Evolutionary conservation across 768 basidiomycete genomes (phyloP).

Genomic region (Sarcodon aspratus): DNA sequence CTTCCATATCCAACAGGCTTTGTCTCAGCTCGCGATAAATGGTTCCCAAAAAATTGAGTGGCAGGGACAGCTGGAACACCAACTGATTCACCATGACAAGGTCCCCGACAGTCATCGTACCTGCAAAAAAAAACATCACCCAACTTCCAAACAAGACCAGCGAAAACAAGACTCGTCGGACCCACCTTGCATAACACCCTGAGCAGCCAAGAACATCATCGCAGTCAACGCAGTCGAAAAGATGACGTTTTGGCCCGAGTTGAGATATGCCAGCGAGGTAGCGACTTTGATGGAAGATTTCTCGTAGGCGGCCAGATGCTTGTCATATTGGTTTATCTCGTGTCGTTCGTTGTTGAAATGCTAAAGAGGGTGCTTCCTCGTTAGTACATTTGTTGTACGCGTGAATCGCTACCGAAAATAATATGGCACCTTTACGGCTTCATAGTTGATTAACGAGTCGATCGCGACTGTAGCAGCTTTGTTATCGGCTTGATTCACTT

Average conservation of each 20-base stretch:
- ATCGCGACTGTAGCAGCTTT: slow-evolving; percentile 89
- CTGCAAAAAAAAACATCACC: slow-evolving; percentile 23
- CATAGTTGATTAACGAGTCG: slow-evolving; percentile 95
- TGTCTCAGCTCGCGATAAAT: slow-evolving; percentile 97
- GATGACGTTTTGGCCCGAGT: slow-evolving; percentile 95
- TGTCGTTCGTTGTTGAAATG: slow-evolving; percentile 96
- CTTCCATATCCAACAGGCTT: slow-evolving; percentile 95
- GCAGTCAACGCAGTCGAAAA: slow-evolving; percentile 88
- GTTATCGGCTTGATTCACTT: slow-evolving; percentile 96
- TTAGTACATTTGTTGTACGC: neutral
- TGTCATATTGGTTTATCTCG: slow-evolving; percentile 88
- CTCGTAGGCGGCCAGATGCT: slow-evolving; percentile 78
- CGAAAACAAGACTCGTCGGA: slow-evolving; percentile 11
- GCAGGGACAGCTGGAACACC: slow-evolving; percentile 93
- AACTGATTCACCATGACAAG: slow-evolving; percentile 99
- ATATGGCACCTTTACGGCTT: slow-evolving; percentile 81
- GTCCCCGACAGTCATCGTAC: slow-evolving; percentile 97
- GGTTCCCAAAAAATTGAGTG: slow-evolving; percentile 93
- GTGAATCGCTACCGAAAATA: neutral
- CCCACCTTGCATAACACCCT: slow-evolving; percentile 83
- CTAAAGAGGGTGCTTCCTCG: slow-evolving; percentile 25
- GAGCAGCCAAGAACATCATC: slow-evolving; percentile 95
- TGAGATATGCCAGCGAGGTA: slow-evolving; percentile 85
- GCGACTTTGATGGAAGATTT: slow-evolving; percentile 90
- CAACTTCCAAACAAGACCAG: slow-evolving; percentile 1